A percentile compares a stretch with the other conserved stretches of the same genome.
Conservation (phyloP, 2,329 filamentous ascomycete species). For the Hypoxylon sp. region DNA sequence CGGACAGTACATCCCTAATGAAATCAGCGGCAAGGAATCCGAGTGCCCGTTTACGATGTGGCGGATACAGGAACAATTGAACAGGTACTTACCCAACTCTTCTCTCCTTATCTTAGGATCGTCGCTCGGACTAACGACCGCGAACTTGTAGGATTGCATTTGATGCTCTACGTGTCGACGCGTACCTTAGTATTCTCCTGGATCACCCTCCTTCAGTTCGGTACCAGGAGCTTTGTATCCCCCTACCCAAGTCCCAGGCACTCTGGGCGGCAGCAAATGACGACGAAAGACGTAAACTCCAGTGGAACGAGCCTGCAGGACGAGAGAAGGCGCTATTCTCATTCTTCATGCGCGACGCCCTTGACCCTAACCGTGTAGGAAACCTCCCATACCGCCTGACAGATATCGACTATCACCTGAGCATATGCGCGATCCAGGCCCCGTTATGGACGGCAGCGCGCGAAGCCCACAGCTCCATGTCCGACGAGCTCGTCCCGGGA, state of each 20-base stretch:
- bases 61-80: constrained; percentile 30
- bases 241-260: constrained; percentile 32
- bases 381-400: constrained; percentile 30
- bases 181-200: constrained; percentile 34
- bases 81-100: constrained; percentile 26
- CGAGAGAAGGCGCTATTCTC: constrained; percentile 37
- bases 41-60: constrained; percentile 18
- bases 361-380: constrained; percentile 2
- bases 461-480: constrained; percentile 35
- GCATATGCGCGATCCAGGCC: constrained; percentile 37
- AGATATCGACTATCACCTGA: constrained; percentile 40
- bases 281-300: constrained; percentile 33
- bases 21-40: constrained; percentile 1
- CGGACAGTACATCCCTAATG: constrained; percentile 26
- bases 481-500: constrained; percentile 33
- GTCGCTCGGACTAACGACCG: neutral
- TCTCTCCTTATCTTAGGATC: neutral
- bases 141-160: constrained; percentile 31
- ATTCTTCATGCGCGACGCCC: constrained; percentile 30
- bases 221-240: constrained; percentile 39
- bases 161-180: constrained; percentile 36
- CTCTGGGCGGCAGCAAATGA: constrained; percentile 34
- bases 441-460: constrained; percentile 36
- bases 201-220: constrained; percentile 37
- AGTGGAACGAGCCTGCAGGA: constrained; percentile 35